Evolutionary conservation across 495 filamentous ascomycete species (phyloP), one percentile per base, ranked within the genome.

Genomic region (Xylaria venustula): DNA sequence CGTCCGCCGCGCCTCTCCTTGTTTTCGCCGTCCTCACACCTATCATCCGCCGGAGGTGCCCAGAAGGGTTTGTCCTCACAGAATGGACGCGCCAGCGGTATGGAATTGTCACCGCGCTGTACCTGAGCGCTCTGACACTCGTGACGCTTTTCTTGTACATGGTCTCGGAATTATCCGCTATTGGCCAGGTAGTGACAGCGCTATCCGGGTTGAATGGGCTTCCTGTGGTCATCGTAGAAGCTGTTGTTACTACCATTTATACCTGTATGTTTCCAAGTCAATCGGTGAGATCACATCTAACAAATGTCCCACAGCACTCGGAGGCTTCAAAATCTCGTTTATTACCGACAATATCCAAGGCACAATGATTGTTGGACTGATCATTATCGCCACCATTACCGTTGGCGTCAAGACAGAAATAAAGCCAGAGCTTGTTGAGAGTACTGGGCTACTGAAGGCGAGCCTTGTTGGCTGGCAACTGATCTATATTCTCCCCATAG

Each of bases 71-170:
- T 58, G 87, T 92, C 49, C 75, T 92, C 48, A 92, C 89, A 0
- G 89, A 91, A 74, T 92, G 89, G 89, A 88, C 87, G 28, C 77
- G 87, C 32, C 86, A 90, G 71, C 77, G 89, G 55, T 92, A 89
- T 73, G 89, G 89, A 0, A 48, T 78, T 3, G 66, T 86, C 34
- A 78, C 88, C 8, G 85, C 85, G 3, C 69, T 90, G 7, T 91
- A 86, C 63, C 73, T 92, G 26, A 88, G 88, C 66, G 80, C 87
- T 66, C 73, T 90, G 70, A 88, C 86, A 59, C 82, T 90, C n/a
- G 83, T 88, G 44, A 91, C 89, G 2, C 78, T 92, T 58, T 92
- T 91, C 65, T 68, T 92, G 30, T 91, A 91, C 77, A 91, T 92
- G 89, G 85, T 91, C 7, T 85, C 89, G 9, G 89, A 92, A 71